phyloP scores from a whole-genome alignment of 163 green algal genomes.

The Scenedesmus sp. region DNA sequence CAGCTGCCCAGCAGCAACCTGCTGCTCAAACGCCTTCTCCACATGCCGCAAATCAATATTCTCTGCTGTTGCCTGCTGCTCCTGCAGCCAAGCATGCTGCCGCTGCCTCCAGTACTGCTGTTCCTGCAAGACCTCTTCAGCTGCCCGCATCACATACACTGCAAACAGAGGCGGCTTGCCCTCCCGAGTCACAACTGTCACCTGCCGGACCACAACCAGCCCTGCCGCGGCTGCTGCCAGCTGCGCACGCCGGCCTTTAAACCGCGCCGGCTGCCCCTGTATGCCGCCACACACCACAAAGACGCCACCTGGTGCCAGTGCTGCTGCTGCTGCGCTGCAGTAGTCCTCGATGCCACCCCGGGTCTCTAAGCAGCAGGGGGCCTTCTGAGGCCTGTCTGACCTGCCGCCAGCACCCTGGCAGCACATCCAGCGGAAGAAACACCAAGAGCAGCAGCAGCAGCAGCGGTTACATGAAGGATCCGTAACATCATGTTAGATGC shows the following conservation, averaged over 20 bases:
- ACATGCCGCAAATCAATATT: too few relatives aligned
- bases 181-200: slow-evolving; percentile 33
- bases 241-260: slow-evolving; percentile 9
- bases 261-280: slow-evolving; percentile 22
- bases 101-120: background rate
- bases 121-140: slow-evolving; percentile 1
- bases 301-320: slow-evolving; percentile 15
- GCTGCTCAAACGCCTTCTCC: background rate
- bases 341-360: slow-evolving; percentile 51
- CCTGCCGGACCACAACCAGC: slow-evolving; percentile 9
- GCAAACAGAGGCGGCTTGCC: slow-evolving; percentile 43
- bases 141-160: slow-evolving; percentile 37
- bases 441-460: background rate
- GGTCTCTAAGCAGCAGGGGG: slow-evolving; percentile 40
- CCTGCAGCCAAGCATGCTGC: background rate
- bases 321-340: slow-evolving; percentile 23
- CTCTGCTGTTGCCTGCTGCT: slow-evolving; percentile 12
- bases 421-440: background rate
- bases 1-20: slow-evolving; percentile 37
- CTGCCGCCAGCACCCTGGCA: slow-evolving; percentile 10
- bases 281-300: slow-evolving; percentile 38
- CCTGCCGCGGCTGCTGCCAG: slow-evolving; percentile 30
- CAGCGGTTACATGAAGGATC: background rate
- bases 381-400: slow-evolving; percentile 28
- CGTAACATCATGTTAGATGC: too few relatives aligned